Evolutionary conservation across 345 rosid genomes (phyloP), one percentile per base, ranked within the genome.

Genomic region (Xanthoceras sorbifolium): DNA sequence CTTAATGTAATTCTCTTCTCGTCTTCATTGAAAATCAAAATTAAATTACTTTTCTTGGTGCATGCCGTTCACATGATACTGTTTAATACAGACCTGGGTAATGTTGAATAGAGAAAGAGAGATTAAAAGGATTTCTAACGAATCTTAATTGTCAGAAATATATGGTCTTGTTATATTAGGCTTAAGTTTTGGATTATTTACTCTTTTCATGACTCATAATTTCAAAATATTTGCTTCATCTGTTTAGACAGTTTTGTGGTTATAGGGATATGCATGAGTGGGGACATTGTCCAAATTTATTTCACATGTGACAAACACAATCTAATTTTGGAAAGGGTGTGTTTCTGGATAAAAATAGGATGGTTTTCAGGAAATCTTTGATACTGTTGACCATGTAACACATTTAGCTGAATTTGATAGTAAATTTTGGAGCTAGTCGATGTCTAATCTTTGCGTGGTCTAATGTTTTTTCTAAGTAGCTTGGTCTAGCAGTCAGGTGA

Each of bases 381-480:
- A 12, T 68, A 50, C 3, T 23, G 40, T 69, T 23, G 1, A 22
- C 36, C 59, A 14, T 14, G 72, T 46, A 69, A 55, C 29, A n/a
- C 28, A 14, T 20, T n/a, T 31, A 5, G 1, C 20, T 9, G 32
- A 31, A 71, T 54, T 57, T 55, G 36, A 12, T 32, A 63, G 6
- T 50, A 70, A 70, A 29, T 18, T 70, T 29, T 70, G 29, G 63
- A 26, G 36, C 74, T 71, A 10, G 42, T 52, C 20, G 22, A 59
- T 17, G 14, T 14, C 22, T 15, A 23, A 2, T 4, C 42, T 71
- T 25, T 40, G 23, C 10, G 9, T 36, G 29, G 61, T 59, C 20
- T 72, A 25, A 7, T n/a, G n/a, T n/a, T n/a, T 72, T 59, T 59
- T 54, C 31, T 34, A 7, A 22, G 34, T 32, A n/a, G 54, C 46